Base-by-base conservation (phyloP, 441 rosid genomes). In the Hura crepitans region DNA sequence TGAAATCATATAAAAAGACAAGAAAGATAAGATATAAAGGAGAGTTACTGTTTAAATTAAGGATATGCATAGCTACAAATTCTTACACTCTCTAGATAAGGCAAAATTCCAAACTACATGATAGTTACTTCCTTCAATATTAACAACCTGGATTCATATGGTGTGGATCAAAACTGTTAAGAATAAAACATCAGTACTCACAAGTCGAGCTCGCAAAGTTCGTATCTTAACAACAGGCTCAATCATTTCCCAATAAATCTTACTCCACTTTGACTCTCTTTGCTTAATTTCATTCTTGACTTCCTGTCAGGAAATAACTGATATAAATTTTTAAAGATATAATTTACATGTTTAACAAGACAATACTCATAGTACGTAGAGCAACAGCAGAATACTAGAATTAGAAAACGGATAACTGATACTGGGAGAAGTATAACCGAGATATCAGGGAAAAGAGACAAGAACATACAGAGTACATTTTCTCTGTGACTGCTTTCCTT, bases 141-240 rank as follows among this genome's bases (percentile, higher is more conserved):
- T 43, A 59, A 67, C 20, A 14, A 56, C 28, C 33, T 10, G 50
- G 5, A 53, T 25, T 42, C 49, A 68, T 39, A 45, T 23, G 4
- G 54, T 25, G 45, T 15, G 25, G 35, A 60, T 46, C 23, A 78
- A 61, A 61, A 65, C n/a, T 35, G 47, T 63, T 15, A 53, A 64
- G n/a, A 58, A 69, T 28, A 20, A 18, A 61, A 59, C 27, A 60
- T 6, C 17, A 70, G 62, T 68, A 84, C 97, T 84, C 80, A 75
- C 97, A 87, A 92, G 77, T 71, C 97, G 89, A 76, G 97, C 99
- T 75, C 91, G 89, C 82, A 95, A 75, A 30, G 99, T 95, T 75
- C 88, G 84, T 75, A 92, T 86, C 75, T 85, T 89, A 73, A 87
- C 74, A 65, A 81, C 81, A 22, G 99, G 99, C 78, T 89, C 96